Conservation (phyloP, 2,329 filamentous ascomycete species). For the Xylariales sp. region DNA sequence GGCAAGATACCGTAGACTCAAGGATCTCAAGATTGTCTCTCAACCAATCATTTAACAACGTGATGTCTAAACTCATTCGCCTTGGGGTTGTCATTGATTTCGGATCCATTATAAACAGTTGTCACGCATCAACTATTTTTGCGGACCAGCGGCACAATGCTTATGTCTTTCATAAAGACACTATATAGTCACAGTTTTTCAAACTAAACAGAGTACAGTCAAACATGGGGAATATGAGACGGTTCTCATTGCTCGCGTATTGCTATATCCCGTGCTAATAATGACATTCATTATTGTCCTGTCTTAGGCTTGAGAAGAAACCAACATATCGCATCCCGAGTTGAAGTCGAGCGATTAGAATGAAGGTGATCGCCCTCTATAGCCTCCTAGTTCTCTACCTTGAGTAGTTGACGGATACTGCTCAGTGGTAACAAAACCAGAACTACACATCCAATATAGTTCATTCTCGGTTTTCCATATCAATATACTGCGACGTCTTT, state of each 20-base stretch:
- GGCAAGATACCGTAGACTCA: constrained; percentile 21
- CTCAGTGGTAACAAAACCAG: background rate
- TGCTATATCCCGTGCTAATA: background rate
- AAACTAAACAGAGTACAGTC: background rate
- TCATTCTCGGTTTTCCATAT: background rate
- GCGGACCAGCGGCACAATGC: background rate
- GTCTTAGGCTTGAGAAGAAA: background rate
- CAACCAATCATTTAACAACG: constrained; percentile 49
- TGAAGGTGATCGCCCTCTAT: background rate
- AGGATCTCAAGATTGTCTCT: constrained; percentile 39
- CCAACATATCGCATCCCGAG: background rate
- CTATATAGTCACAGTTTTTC: background rate
- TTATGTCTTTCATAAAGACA: constrained; percentile 3
- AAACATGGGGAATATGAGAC: background rate
- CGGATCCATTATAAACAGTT: background rate
- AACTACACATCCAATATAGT: background rate
- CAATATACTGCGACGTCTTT: background rate
- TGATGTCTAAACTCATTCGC: constrained; percentile 32
- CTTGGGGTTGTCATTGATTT: constrained; percentile 12
- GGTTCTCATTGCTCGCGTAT: background rate
- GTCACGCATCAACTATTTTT: constrained; percentile 7
- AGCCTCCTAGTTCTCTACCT: background rate
- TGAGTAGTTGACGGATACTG: background rate
- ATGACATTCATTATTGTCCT: background rate
- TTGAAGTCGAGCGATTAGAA: background rate